A percentile compares a stretch with the other conserved stretches of the same genome.
Conservation (phyloP, 148 eudicot genomes). For the Gaultheria prostrata region DNA sequence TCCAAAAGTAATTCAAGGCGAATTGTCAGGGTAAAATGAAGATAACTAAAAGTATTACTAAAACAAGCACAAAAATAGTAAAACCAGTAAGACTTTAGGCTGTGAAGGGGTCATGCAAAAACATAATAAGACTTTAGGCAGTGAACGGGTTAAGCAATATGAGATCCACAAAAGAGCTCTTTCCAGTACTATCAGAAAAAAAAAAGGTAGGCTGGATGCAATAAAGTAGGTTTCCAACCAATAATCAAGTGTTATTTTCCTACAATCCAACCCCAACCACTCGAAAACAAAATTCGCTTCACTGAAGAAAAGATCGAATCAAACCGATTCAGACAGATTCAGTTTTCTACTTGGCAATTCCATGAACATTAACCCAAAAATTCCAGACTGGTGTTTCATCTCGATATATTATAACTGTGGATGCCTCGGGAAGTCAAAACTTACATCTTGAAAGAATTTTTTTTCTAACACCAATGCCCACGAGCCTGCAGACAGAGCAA, state of each 20-base stretch:
- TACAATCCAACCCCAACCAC: background rate
- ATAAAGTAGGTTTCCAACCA: background rate
- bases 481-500: slow-evolving; percentile 3
- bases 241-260: background rate
- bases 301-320: background rate
- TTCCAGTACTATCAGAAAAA: background rate
- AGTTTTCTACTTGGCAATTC: background rate
- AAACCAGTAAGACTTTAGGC: background rate
- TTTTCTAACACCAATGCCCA: background rate
- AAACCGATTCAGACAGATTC: background rate
- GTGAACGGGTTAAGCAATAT: slow-evolving; percentile 11
- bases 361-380: background rate
- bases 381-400: background rate
- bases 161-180: background rate
- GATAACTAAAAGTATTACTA: background rate
- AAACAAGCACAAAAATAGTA: background rate
- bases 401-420: background rate
- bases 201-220: background rate
- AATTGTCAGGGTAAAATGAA: background rate
- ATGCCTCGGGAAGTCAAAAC: slow-evolving; percentile 2
- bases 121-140: background rate
- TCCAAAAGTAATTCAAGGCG: background rate
- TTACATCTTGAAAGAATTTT: background rate
- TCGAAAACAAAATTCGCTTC: background rate
- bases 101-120: background rate